phyloP scores from a whole-genome alignment of 805 yeast species.

The Cyberlindnera galapagoensis region DNA sequence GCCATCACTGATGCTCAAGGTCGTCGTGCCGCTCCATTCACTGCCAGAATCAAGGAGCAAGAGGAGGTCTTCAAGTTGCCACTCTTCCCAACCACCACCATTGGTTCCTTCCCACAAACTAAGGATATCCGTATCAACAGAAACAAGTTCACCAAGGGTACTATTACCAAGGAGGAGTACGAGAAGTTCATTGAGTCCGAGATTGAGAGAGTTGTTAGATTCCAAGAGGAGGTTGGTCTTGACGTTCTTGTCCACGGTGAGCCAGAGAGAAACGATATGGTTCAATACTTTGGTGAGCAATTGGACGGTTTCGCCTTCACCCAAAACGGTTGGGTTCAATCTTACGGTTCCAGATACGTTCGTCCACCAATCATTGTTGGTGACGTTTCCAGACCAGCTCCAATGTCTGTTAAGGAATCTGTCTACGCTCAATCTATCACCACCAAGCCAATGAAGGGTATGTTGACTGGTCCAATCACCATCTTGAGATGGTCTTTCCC shows the following conservation, averaged over 20 bases:
- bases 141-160: slow-evolving; percentile 97
- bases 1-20: slow-evolving; percentile 69
- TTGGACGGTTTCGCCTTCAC: slow-evolving; percentile 98
- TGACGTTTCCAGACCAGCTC: slow-evolving; percentile 96
- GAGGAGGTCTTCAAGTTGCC: slow-evolving; percentile 87
- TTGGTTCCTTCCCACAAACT: slow-evolving; percentile 99
- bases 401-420: slow-evolving; percentile 98
- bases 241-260: slow-evolving; percentile 99
- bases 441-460: slow-evolving; percentile 97
- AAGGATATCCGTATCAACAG: slow-evolving; percentile 98
- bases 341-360: slow-evolving; percentile 99
- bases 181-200: slow-evolving; percentile 95
- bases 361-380: slow-evolving; percentile 99
- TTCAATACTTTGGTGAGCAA: slow-evolving; percentile 99
- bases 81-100: slow-evolving; percentile 99
- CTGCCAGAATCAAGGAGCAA: slow-evolving; percentile 82
- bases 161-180: slow-evolving; percentile 89
- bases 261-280: slow-evolving; percentile 99
- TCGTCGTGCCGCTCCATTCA: slow-evolving; percentile 83
- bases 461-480: slow-evolving; percentile 99
- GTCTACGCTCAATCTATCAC: slow-evolving; percentile 98
- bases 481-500: slow-evolving; percentile 99
- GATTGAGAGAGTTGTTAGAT: slow-evolving; percentile 91
- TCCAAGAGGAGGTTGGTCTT: slow-evolving; percentile 98
- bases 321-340: slow-evolving; percentile 99